These are phyloP conservation scores for Coprinopsis strossmayeri DNA, from an alignment of 768 basidiomycete genomes.

Conservation along the genomic window DNA sequence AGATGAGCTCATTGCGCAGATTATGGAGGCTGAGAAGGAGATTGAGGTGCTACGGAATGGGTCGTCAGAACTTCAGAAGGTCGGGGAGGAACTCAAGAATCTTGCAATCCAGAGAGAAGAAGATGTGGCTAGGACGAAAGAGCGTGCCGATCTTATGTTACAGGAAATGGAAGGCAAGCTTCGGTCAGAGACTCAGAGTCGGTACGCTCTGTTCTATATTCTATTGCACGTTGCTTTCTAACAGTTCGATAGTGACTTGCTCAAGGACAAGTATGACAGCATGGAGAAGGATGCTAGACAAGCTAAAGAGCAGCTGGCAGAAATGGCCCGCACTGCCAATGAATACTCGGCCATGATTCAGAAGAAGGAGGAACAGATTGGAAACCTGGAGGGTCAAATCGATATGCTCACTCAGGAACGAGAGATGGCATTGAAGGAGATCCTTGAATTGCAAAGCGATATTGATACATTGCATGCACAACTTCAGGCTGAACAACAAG, in stretches of 20 bases:
- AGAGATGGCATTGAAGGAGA: conserved; percentile 47
- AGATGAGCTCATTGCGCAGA: conserved; percentile 49
- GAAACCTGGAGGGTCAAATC: conserved; percentile 45
- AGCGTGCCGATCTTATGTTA: conserved; percentile 59
- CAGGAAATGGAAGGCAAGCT: conserved; percentile 71
- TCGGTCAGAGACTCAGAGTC: conserved; percentile 52
- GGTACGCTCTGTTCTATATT: conserved; percentile 34
- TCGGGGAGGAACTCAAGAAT: conserved; percentile 64
- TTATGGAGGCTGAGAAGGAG: conserved; percentile 51
- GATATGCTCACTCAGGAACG: conserved; percentile 49
- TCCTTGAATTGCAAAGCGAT: conserved; percentile 62
- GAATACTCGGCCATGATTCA: conserved; percentile 73
- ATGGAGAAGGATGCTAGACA: conserved; percentile 67
- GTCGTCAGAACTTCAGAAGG: conserved; percentile 55
- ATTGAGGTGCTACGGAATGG: conserved; percentile 52
- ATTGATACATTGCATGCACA: conserved; percentile 61
- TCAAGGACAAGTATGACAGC: conserved; percentile 50
- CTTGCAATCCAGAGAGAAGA: conserved; percentile 73
- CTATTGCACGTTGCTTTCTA: not conserved
- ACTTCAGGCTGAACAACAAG: conserved; percentile 51
- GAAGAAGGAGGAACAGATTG: conserved; percentile 70
- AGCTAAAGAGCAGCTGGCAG: conserved; percentile 68
- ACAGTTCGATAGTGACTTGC: conserved; percentile 44
- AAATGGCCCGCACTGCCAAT: conserved; percentile 68
- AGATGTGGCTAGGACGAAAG: conserved; percentile 66